Evolutionary conservation across 192 early-diverging fungal species (phyloP), one percentile per base, ranked within the genome.

Genomic region (Linnemannia zychae): DNA sequence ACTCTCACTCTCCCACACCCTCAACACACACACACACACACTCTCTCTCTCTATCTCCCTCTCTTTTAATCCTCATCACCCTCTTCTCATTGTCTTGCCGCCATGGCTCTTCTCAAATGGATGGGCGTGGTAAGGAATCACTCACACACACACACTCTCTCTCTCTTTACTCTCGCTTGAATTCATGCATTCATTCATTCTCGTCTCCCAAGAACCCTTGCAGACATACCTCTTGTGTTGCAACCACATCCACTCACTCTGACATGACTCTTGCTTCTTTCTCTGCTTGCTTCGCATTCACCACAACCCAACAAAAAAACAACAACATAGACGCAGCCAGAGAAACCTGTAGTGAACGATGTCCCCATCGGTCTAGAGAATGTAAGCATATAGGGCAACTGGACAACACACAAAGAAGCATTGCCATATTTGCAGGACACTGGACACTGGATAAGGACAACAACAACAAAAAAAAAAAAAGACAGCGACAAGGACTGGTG

Each of bases 301-400:
- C 34, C 15, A 70, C 36, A 28, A 24, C 44, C 4, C 49, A 53
- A 16, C 31, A 47, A 60, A 52, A 28, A 6, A 6, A 18, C 7
- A 18, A 73, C 13, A 52, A 36, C 63, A n/a, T 86, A 91, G 90
- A 80, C 83, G 34, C 87, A 88, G 70, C 75, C 84, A 47, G 88
- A 85, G 53, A 89, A 89, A 37, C 49, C 88, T 9, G 74, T 75
- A 1, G 80, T 72, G 28, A 89, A 91, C 33, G 80, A 80, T 70
- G 63, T 84, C 53, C 89, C 90, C 74, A 90, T 94, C 79, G 98
- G 98, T 18, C 88, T 99, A 24, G 95, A 97, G 83, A 99, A 99
- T 90, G 96, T 97, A 91, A 75, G 90, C 69, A 13, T 44, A 71
- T 47, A 36, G 18, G 67, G 37, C 34, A 6, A 2, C 0, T 72